These are phyloP conservation scores for Suillus alpinus DNA, from an alignment of 768 basidiomycete species.

Conservation along the genomic window DNA sequence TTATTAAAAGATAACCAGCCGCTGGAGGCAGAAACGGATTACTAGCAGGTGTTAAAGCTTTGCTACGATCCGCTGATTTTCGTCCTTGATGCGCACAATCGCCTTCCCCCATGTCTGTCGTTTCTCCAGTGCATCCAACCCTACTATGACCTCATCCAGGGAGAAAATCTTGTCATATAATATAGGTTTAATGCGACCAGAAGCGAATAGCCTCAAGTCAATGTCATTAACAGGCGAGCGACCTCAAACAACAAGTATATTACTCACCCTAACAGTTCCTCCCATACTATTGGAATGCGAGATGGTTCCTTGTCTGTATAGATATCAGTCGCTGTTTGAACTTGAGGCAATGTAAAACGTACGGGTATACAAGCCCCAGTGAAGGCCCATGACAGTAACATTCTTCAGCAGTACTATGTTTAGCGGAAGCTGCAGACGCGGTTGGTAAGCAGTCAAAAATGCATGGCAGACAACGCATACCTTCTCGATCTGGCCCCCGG, in stretches of 20 bases:
- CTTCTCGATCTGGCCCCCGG: constrained; percentile 23
- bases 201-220: constrained; percentile 56
- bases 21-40: background rate
- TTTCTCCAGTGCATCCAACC: constrained; percentile 70
- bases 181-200: constrained; percentile 64
- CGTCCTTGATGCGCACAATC: constrained; percentile 62
- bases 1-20: background rate
- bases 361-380: constrained; percentile 84
- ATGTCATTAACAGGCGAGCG: constrained; percentile 1
- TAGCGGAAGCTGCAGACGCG: constrained; percentile 64
- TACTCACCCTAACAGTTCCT: constrained; percentile 60
- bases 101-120: constrained; percentile 94
- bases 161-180: constrained; percentile 69
- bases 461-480: constrained; percentile 1
- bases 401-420: constrained; percentile 85
- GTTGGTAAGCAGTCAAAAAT: background rate
- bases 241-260: constrained; percentile 7
- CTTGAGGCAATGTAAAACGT: constrained; percentile 23
- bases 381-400: constrained; percentile 76
- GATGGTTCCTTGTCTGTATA: constrained; percentile 59
- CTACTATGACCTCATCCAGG: constrained; percentile 64
- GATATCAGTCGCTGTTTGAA: background rate
- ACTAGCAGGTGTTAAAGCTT: constrained; percentile 36
- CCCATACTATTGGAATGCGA: constrained; percentile 69
- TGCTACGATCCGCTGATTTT: constrained; percentile 32